Percentiles rank a stretch among this genome's conserved stretches.
These are phyloP conservation scores for Botrytis squamosa DNA, from an alignment of 2,329 filamentous ascomycete genomes.

Conservation along the genomic window DNA sequence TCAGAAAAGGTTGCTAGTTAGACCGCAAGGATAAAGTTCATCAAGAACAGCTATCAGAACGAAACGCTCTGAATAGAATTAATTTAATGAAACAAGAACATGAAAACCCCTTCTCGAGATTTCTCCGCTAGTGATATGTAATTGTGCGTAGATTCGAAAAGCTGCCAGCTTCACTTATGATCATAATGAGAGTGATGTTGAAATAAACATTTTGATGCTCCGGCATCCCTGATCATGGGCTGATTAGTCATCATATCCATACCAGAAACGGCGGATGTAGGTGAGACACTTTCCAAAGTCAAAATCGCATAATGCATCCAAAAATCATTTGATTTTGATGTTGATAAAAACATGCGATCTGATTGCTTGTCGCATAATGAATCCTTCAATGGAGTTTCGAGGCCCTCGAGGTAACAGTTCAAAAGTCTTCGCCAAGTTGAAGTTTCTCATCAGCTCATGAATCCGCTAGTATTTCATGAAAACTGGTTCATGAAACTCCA, in stretches of 20 bases:
- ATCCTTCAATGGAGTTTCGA: too few species aligned
- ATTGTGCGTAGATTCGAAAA: neutral
- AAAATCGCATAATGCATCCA: neutral
- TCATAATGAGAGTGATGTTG: neutral
- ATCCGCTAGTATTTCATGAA: too few species aligned
- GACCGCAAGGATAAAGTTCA: neutral
- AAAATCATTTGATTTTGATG: neutral
- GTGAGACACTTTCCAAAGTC: neutral
- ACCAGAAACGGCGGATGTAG: neutral
- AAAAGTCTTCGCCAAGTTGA: neutral
- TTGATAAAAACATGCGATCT: fast-evolving
- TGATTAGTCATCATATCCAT: neutral
- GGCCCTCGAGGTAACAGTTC: too few species aligned
- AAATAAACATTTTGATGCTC: neutral
- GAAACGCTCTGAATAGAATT: neutral
- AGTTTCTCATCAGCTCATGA: neutral
- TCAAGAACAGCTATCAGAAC: neutral
- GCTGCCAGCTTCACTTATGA: neutral
- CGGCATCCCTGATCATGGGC: neutral
- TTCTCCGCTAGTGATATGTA: neutral
- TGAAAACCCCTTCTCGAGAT: neutral
- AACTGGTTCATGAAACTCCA: neutral
- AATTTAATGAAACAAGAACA: neutral
- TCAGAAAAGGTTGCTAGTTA: neutral
- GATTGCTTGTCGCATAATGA: neutral